Conservation (phyloP, 306 rosid species). For the Heteromeles arbutifolia region DNA sequence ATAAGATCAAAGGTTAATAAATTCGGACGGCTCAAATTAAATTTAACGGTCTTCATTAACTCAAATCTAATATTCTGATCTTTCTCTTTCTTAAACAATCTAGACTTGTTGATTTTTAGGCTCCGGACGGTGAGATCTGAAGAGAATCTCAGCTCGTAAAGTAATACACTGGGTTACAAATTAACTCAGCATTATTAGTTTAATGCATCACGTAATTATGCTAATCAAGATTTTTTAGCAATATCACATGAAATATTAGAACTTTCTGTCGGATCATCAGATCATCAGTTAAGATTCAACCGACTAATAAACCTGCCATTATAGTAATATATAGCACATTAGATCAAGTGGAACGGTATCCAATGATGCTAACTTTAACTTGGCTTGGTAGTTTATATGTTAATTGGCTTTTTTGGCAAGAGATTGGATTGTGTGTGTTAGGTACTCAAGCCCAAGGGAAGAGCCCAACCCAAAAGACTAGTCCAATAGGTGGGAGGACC, state of each 20-base stretch:
- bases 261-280: not conserved
- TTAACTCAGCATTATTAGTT: not conserved
- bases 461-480: too few species aligned
- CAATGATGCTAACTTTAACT: not conserved
- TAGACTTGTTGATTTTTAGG: too few species aligned
- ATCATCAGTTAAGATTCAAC: not conserved
- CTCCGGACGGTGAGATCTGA: too few species aligned
- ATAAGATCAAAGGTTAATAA: too few species aligned
- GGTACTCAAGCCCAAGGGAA: too few species aligned
- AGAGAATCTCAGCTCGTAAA: too few species aligned
- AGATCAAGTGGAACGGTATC: not conserved
- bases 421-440: too few species aligned
- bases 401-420: too few species aligned
- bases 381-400: not conserved
- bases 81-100: too few species aligned
- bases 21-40: too few species aligned
- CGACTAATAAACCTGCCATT: not conserved
- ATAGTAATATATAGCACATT: not conserved
- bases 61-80: rapidly evolving
- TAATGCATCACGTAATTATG: not conserved
- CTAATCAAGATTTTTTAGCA: not conserved
- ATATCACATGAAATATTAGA: not conserved
- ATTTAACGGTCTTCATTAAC: too few species aligned
- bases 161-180: not conserved
- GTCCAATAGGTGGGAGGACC: too few species aligned